phyloP scores from a whole-genome alignment of 73 alveolate species.

The Tetrahymena elliotti region DNA sequence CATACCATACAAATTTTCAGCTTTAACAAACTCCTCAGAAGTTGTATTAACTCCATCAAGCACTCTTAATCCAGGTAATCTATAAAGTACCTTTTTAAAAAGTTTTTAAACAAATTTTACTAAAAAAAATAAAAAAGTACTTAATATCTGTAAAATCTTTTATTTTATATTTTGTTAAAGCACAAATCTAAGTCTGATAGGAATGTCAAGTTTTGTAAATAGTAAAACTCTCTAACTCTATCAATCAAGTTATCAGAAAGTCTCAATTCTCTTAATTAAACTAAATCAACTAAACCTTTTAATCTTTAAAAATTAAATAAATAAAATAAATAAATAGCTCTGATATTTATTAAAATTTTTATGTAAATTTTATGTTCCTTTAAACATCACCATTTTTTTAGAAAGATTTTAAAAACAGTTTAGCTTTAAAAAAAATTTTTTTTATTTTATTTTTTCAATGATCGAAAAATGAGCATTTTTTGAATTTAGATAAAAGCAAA shows the following conservation, averaged over 20 bases:
- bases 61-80: slow-evolving; percentile 77
- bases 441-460: no score
- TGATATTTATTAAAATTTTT: slow-evolving; percentile 45
- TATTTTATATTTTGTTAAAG: slow-evolving; percentile 73
- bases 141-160: slow-evolving; percentile 66
- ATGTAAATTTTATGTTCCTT: slow-evolving; percentile 43
- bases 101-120: no score
- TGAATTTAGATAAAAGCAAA: no score
- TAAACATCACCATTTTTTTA: no score
- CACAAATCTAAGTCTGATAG: slow-evolving; percentile 82
- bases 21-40: slow-evolving; percentile 88
- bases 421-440: no score
- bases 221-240: slow-evolving; percentile 58
- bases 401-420: no score
- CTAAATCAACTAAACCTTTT: slow-evolving; percentile 64
- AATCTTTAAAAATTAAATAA: slow-evolving; percentile 33
- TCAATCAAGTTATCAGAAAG: slow-evolving; percentile 58
- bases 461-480: no score
- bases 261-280: slow-evolving; percentile 56
- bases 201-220: slow-evolving; percentile 66
- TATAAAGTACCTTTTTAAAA: slow-evolving; percentile 51
- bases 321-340: slow-evolving; percentile 46
- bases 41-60: slow-evolving; percentile 80
- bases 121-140: slow-evolving; percentile 20
- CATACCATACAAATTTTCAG: slow-evolving; percentile 87